A percentile compares a stretch with the other conserved stretches of the same genome.
Evolutionary conservation across 371 early-diverging fungal genomes (phyloP).

Genomic region (Cladochytrium tenue): DNA sequence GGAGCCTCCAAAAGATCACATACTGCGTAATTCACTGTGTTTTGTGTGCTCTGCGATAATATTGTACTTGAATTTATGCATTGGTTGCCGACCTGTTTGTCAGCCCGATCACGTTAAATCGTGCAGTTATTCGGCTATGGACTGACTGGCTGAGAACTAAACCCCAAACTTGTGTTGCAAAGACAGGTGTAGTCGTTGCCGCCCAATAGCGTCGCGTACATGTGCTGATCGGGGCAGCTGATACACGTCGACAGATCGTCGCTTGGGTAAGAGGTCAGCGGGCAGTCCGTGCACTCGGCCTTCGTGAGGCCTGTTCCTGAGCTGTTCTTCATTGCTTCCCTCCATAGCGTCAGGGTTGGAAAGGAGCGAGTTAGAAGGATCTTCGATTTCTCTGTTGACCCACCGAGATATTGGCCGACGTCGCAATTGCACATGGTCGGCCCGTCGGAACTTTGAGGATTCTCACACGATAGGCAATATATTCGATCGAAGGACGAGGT

Average conservation of each 20-base stretch:
- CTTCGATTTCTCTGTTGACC: neutral
- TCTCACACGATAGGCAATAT: slow-evolving; percentile 23
- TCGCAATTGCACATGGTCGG: slow-evolving; percentile 29
- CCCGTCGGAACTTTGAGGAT: neutral
- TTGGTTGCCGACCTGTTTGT: slow-evolving; percentile 5
- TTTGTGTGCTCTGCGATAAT: slow-evolving; percentile 1
- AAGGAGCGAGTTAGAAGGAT: neutral
- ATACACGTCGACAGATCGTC: slow-evolving; percentile 37
- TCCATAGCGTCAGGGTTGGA: neutral
- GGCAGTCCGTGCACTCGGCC: slow-evolving; percentile 35
- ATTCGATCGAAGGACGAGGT: slow-evolving; percentile 28
- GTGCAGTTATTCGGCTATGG: no score
- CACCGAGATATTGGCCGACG: slow-evolving; percentile 31
- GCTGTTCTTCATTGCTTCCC: slow-evolving; percentile 22
- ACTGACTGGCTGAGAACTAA: slow-evolving; percentile 20
- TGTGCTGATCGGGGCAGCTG: slow-evolving; percentile 35
- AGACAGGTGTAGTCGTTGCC: slow-evolving; percentile 22
- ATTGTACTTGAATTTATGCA: slow-evolving; percentile 10
- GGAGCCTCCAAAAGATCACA: neutral
- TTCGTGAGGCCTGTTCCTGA: slow-evolving; percentile 22
- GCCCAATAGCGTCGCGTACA: slow-evolving; percentile 18
- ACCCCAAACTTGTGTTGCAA: slow-evolving; percentile 32
- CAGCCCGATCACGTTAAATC: no score
- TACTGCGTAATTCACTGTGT: slow-evolving; percentile 25
- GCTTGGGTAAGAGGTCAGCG: slow-evolving; percentile 37